Base-by-base conservation (phyloP, 2,329 filamentous ascomycete species). In the Phoma herbarum region DNA sequence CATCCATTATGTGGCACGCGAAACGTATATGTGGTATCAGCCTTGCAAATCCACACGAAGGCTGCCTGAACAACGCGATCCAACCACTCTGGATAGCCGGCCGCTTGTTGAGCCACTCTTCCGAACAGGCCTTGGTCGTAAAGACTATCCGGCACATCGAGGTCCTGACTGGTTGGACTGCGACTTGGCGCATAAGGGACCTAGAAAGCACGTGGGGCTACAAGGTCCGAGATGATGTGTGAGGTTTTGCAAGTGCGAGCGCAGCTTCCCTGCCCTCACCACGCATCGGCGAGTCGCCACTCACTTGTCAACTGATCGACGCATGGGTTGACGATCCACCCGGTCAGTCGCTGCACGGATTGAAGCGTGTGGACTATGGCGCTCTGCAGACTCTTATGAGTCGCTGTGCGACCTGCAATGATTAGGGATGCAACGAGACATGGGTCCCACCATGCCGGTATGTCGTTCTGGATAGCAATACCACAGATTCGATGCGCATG, bases 51-150 rank as follows among this genome's bases (percentile, higher is more conserved):
- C 81, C 80, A 4, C 84, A 87, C 56, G 78, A 82, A 11, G 85
- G 84, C 2, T 85, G 82, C 60, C 65, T 85, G 31, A 86, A 84
- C 60, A 86, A 87, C 64, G 83, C 84, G 3, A 83, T 86, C 4
- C 84, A 86, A 60, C 31, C 31, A 35, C 31, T 35, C 16, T 35
- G 31, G 31, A 35, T 35, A n/a, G 31, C 31, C 9, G 31, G 31
- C 16, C 31, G 31, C 31, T 35, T 35, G 16, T 14, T 35, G 16
- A 35, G 31, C n/a, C 31, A 35, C 7, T 35, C 31, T 7, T 35
- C 31, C 31, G 31, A 35, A 35, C 31, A 35, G 31, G 31, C 31
- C 16, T 16, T 35, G 6, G 31, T 35, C 9, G 31, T 35, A 3
- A 35, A 35, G 31, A 35, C 31, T 16, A 35, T 35, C 31, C 31